Base-by-base conservation (phyloP, 1,139 yeast species). In the Chernovozyma aurita region DNA sequence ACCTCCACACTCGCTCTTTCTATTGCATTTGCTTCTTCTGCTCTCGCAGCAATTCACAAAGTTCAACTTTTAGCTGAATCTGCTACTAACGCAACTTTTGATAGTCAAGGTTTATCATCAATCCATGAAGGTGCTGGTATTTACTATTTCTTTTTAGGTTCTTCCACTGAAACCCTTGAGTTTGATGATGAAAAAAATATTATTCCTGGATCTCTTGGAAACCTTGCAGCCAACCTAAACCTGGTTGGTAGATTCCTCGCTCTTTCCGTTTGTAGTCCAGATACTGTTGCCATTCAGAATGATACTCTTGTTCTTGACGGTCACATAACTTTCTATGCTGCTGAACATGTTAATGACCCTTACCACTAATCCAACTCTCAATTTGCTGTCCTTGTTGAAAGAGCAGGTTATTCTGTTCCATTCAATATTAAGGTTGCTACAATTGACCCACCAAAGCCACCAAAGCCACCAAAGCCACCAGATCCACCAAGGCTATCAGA, bases 281-380 rank as follows among this genome's bases (percentile, higher is more conserved):
- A 12, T 4, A 8, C 22, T 12, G 33, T 24, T 16, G 15, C 26
- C 22, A 8, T 32, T 14, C 21, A n/a, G 7, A 24, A 14, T 13
- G 30, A 32, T 28, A 16, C 6, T 6, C 11, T 33, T 15, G n/a
- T 22, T 22, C 13, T 33, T 18, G 28, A 13, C 21, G 40, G 40
- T 3, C 15, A 18, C 11, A 6, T n/a, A 27, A 55, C 55, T 25
- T 68, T 65, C 52, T 66, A 52, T 45, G 76, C 72, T 29, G 60
- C 66, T 45, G 60, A 57, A 52, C 59, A 70, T 52, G 50, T 64
- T 47, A 48, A 49, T 26, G 77, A 72, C 47, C 74, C 75, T 20
- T 66, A 70, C 58, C 33, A 42, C 13, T 64, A 60, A 55, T 65
- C 76, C 24, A 33, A 50, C 28, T 25, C 32, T 9, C 27, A 41